Conservation (phyloP, 768 basidiomycete genomes). For the Suillus sp. region DNA sequence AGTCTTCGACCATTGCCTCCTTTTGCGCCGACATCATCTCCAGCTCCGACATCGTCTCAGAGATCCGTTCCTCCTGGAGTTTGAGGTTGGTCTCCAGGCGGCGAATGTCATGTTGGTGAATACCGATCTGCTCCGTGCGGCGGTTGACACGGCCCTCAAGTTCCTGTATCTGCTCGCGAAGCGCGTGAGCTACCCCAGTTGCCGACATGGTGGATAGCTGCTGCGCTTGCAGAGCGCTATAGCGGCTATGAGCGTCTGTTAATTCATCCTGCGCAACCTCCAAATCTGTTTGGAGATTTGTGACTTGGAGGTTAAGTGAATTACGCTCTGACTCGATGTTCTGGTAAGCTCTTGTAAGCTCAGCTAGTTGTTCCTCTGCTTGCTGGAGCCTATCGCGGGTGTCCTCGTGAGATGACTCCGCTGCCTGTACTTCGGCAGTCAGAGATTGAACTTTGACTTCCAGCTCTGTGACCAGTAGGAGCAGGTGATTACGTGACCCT, state of each 20-base stretch:
- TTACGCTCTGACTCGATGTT: constrained; percentile 66
- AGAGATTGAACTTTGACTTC: constrained; percentile 35
- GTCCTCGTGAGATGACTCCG: constrained; percentile 40
- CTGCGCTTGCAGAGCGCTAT: constrained; percentile 61
- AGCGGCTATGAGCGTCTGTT: constrained; percentile 57
- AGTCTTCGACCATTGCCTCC: constrained; percentile 83
- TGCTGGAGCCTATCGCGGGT: constrained; percentile 31
- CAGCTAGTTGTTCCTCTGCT: constrained; percentile 43
- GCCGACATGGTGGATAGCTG: constrained; percentile 67
- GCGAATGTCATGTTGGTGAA: constrained; percentile 78
- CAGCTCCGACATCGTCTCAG: constrained; percentile 69
- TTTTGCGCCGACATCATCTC: constrained; percentile 68
- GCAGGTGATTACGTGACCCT: constrained; percentile 21
- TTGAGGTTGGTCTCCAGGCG: constrained; percentile 74
- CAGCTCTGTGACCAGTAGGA: constrained; percentile 39
- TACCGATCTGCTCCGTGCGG: constrained; percentile 72
- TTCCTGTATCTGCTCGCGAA: constrained; percentile 68
- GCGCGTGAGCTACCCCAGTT: constrained; percentile 52
- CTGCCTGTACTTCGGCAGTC: constrained; percentile 33
- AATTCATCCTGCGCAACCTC: constrained; percentile 54
- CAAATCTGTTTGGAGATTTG: constrained; percentile 65
- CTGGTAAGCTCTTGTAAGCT: constrained; percentile 50
- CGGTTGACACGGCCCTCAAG: constrained; percentile 66
- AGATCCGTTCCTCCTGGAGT: constrained; percentile 72
- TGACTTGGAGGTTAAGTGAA: constrained; percentile 62